Evolutionary conservation across 73 alveolate species (phyloP), one percentile per base, ranked within the genome.

Genomic region (Effrenium voratum): DNA sequence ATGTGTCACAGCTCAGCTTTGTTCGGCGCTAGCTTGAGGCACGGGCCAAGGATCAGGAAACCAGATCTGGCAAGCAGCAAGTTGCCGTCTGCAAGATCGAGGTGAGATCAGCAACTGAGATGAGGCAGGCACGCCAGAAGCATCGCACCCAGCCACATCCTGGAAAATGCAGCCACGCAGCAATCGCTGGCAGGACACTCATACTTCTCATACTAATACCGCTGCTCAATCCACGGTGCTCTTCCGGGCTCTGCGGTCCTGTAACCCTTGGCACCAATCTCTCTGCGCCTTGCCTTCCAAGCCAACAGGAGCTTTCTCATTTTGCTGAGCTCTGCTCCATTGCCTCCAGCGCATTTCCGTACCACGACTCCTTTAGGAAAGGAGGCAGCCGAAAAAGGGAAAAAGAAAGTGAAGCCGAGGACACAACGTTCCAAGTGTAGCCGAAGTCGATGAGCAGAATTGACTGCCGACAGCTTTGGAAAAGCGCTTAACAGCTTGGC

Each of bases 81-180:
- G 34, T 30, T 10, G 47, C 13, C 84, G 32, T 19, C 19, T 8
- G 63, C 63, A 12, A 12, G 19, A 8, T 19, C 19, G 26, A 66
- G 8, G 1, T 66, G 47, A 34, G 57, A 19, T 55, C 59, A 12
- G 63, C 63, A 19, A 8, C 63, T 8, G 19, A 52, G 63, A 28
- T 40, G 76, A 47, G 73, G 43, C 24, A 15, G 52, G 68, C 44
- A 24, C 97, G 97, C 30, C 75, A 90, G 50, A 73, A 90, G 47
- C 97, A 90, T 90, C 55, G 73, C 97, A 52, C 97, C 97, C 32
- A 90, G 87, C 97, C 97, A 90, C 68, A 68, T 22, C 97, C 97
- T 90, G 85, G 26, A 24, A 15, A 55, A 28, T 12, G 44, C 93
- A n/a, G 13, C 5, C 32, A 4, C 4, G 26, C n/a, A 52, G 8